A percentile compares a stretch with the other conserved stretches of the same genome.
Evolutionary conservation across 129 eudicot species (phyloP).

Genomic region (Solidago caesia): DNA sequence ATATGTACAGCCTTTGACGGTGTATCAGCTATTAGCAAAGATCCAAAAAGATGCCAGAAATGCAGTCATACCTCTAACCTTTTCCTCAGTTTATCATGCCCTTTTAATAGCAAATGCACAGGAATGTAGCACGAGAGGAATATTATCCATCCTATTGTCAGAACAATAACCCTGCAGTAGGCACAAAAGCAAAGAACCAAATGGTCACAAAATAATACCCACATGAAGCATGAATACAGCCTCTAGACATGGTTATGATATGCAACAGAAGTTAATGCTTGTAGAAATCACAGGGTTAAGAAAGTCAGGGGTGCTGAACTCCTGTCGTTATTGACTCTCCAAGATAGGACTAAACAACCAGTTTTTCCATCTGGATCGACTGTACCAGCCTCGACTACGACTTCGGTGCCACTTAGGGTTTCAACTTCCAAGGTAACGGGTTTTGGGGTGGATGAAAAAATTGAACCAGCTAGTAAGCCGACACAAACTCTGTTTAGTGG

Average conservation of each 20-base stretch:
- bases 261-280: too few species aligned
- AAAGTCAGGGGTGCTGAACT: too few species aligned
- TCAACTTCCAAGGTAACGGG: too few species aligned
- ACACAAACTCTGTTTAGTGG: too few species aligned
- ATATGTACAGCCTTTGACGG: neutral
- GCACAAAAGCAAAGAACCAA: constrained; percentile 21
- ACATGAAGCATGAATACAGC: constrained; percentile 13
- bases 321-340: too few species aligned
- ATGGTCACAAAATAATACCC: constrained; percentile 10
- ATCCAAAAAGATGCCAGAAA: constrained; percentile 7
- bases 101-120: constrained; percentile 83
- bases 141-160: constrained; percentile 92
- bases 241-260: constrained; percentile 11
- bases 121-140: constrained; percentile 87
- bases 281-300: too few species aligned
- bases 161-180: constrained; percentile 70
- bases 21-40: neutral
- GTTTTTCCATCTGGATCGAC: too few species aligned
- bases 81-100: constrained; percentile 88
- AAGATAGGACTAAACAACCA: too few species aligned
- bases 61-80: constrained; percentile 70
- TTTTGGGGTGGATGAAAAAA: too few species aligned
- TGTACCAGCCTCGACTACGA: too few species aligned
- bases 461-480: too few species aligned
- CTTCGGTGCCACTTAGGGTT: too few species aligned